Evolutionary conservation across 169 alveolate species (phyloP), one percentile per base, ranked within the genome.

Genomic region (Fabrea salina): DNA sequence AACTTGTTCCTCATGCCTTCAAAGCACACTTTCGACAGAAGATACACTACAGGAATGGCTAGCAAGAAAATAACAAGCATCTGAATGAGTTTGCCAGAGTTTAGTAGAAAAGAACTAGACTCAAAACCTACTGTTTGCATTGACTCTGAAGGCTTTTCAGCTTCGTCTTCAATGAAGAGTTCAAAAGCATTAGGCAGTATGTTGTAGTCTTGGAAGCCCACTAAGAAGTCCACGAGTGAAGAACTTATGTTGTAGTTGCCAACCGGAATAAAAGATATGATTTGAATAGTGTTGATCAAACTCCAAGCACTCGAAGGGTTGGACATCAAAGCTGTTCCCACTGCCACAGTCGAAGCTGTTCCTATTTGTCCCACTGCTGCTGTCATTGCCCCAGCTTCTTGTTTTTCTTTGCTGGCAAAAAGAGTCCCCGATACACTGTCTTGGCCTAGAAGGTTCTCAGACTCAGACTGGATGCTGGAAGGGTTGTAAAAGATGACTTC

Each of bases 231-330:
- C n/a, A 32, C 13, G 5, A 64, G 5, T 40, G 27, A 22, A 0
- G 49, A 35, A 7, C 33, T 19, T 41, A 37, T 37, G 35, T 33
- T 35, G 30, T 39, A 39, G 35, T 33, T 19, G 30, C 54, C 3
- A 16, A 64, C 25, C 4, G 30, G 57, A 13, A 64, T 32, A n/a
- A 19, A 64, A 5, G 30, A 1, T 4, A 64, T 16, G 25, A 32
- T 32, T 32, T 64, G 49, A 19, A 64, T 33, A 37, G 75, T 64
- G 19, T 64, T 64, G 30, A 64, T 11, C 27, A 64, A 32, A 64
- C 75, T 64, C 75, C 75, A 64, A 39, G 41, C 11, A 25, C 47
- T 5, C 3, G 75, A 51, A 5, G 75, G 75, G 41, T 64, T 64
- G 16, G 75, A 56, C 19, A 39, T 64, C 4, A 64, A n/a, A 27